phyloP scores from a whole-genome alignment of 2,329 filamentous ascomycete species.

The Trichoderma sp. region DNA sequence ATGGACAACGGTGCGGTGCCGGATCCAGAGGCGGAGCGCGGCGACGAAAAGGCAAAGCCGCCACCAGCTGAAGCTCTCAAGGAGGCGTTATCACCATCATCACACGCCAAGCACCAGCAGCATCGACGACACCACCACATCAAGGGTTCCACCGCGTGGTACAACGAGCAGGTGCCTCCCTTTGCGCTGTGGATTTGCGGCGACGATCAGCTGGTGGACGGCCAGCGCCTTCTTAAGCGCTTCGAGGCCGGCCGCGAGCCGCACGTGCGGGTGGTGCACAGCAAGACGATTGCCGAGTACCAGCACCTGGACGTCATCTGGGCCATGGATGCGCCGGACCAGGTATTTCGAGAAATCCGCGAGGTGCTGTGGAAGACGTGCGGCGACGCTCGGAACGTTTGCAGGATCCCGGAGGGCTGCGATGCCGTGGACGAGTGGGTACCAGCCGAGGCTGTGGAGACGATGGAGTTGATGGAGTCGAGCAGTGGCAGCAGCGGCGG shows the following conservation, averaged over 20 bases:
- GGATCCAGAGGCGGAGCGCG: conserved; percentile 28
- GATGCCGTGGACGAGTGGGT: conserved; percentile 53
- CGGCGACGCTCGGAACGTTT: conserved; percentile 56
- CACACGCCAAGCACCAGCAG: background rate
- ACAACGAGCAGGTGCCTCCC: conserved; percentile 75
- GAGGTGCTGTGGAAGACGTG: conserved; percentile 84
- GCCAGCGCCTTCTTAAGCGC: conserved; percentile 70
- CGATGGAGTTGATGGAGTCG: conserved; percentile 29
- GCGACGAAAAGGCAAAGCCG: background rate
- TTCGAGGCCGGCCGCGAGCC: conserved; percentile 81
- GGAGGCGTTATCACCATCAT: too few species aligned
- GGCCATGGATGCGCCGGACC: conserved; percentile 85
- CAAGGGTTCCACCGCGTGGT: conserved; percentile 72
- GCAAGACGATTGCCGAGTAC: conserved; percentile 81
- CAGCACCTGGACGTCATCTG: conserved; percentile 95
- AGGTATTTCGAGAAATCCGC: conserved; percentile 79
- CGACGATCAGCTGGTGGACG: conserved; percentile 83
- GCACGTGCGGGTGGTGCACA: conserved; percentile 77
- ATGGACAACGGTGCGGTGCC: conserved; percentile 48
- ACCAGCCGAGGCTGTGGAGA: conserved; percentile 24
- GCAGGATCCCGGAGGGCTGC: conserved; percentile 68
- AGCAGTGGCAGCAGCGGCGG: conserved; percentile 36
- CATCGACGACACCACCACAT: conserved; percentile 35
- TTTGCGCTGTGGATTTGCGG: conserved; percentile 89
- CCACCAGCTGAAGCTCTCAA: conserved; percentile 26